These are phyloP conservation scores for Lactarius vividus DNA, from an alignment of 768 basidiomycete species.

Conservation along the genomic window DNA sequence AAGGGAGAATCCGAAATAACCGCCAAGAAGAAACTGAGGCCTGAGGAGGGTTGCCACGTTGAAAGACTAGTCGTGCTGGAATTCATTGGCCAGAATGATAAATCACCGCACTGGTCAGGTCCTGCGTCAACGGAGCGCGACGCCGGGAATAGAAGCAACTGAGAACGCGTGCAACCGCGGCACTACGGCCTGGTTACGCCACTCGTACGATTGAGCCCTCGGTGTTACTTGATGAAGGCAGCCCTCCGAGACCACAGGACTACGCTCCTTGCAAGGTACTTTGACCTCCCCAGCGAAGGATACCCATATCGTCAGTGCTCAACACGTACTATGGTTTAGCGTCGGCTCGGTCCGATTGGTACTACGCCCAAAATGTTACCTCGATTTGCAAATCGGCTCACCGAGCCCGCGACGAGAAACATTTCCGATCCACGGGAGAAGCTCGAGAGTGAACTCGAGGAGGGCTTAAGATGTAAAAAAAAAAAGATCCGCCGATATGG, in stretches of 20 bases:
- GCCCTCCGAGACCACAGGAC: background rate
- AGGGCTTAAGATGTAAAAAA: background rate
- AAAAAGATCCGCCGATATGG: constrained; percentile 1
- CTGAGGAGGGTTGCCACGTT: background rate
- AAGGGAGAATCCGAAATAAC: background rate
- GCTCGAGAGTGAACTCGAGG: background rate
- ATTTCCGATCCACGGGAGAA: constrained; percentile 13
- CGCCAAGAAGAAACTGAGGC: background rate
- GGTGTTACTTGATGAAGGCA: background rate
- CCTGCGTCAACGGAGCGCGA: background rate
- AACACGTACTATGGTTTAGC: background rate
- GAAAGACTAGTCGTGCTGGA: background rate
- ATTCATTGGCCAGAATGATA: background rate
- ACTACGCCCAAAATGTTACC: background rate
- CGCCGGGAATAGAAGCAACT: background rate
- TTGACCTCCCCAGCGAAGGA: background rate
- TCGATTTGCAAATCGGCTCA: constrained; percentile 6
- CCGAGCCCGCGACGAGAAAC: background rate
- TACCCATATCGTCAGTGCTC: background rate
- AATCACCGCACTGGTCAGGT: background rate
- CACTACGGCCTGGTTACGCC: background rate
- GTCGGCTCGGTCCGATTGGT: background rate
- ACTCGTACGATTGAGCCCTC: background rate
- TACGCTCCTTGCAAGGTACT: background rate
- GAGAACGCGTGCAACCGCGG: constrained; percentile 2